Base-by-base conservation (phyloP, 2,329 filamentous ascomycete species). In the Aspergillus novofumigatus region DNA sequence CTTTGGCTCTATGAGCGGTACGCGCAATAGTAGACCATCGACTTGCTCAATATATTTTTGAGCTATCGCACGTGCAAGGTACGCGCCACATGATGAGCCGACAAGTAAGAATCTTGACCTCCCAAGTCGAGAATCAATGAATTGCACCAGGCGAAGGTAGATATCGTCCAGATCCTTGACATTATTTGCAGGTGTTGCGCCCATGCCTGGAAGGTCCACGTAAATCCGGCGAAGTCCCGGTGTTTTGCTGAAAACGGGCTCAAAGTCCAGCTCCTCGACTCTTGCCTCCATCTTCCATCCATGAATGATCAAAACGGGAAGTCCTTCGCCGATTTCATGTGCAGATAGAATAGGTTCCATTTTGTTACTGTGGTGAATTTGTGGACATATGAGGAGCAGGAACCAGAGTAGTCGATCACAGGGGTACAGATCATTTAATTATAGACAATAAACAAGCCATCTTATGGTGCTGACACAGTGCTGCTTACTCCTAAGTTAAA, bases 131-230 rank as follows among this genome's bases (percentile, higher is more conserved):
- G 60, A 45, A 56, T 69, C 67, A 49, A 69, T 64, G 57, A 69
- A 70, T 54, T 62, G 56, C 14, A 60, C 55, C 25, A 70, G 60
- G 20, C 64, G 67, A 51, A 28, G 23, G 51, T 62, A 67, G 10
- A 70, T 67, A 11, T 68, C 65, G 42, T 69, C 64, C n/a, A 69
- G 54, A 52, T 67, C 53, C 35, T 64, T 57, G 57, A 70, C 29
- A 49, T 58, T 54, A 41, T 66, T 60, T 7, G 67, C 65, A 7
- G 68, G 68, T 28, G 67, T 67, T 50, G 17, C 54, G 49, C 66
- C 68, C 66, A 67, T 69, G 50, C 68, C 67, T 50, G 67, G 68
- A 21, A 70, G 66, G 55, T 69, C 68, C 4, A 69, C 59, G 49
- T 70, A 70, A 32, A 70, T 69, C 10, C 68, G 64, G 26, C 51